Evolutionary conservation across 805 yeast genomes (phyloP).

Genomic region (Metschnikowia arizonensis): DNA sequence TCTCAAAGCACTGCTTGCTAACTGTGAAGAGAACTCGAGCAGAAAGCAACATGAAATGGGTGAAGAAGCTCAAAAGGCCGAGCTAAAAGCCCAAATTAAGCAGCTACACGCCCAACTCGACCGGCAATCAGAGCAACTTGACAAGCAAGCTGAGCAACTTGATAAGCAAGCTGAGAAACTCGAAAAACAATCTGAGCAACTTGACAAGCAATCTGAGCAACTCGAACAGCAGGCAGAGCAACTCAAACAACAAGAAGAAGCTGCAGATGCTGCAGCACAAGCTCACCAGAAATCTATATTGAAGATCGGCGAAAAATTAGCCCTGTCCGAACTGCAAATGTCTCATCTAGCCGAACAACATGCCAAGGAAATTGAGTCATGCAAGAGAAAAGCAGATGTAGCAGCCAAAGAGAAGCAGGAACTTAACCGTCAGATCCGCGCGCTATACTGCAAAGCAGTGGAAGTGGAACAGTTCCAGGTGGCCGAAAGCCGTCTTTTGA

Average conservation of each 20-base stretch:
- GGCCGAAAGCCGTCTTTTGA: conserved; percentile 6
- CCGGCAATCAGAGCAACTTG: background rate
- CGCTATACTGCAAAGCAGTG: conserved; percentile 3
- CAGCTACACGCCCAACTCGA: background rate
- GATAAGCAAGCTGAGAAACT: background rate
- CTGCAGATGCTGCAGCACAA: background rate
- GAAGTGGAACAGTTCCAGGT: conserved; percentile 9
- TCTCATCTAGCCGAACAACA: background rate
- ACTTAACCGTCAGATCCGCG: conserved; percentile 3
- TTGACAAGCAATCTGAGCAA: background rate
- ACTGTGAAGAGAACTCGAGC: background rate
- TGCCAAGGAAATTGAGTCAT: background rate
- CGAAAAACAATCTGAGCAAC: background rate
- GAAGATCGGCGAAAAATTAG: background rate
- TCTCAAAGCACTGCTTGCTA: background rate
- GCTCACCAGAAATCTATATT: background rate
- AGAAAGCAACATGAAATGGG: background rate
- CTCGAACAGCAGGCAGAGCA: background rate
- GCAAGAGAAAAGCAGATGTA: background rate
- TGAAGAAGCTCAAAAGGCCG: background rate
- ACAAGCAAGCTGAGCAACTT: background rate
- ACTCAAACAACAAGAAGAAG: background rate
- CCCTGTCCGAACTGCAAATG: conserved; percentile 4
- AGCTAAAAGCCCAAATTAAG: background rate
- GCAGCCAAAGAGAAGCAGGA: conserved; percentile 6